phyloP scores from a whole-genome alignment of 768 basidiomycete genomes.

The Xerocomellus chrysenteron region DNA sequence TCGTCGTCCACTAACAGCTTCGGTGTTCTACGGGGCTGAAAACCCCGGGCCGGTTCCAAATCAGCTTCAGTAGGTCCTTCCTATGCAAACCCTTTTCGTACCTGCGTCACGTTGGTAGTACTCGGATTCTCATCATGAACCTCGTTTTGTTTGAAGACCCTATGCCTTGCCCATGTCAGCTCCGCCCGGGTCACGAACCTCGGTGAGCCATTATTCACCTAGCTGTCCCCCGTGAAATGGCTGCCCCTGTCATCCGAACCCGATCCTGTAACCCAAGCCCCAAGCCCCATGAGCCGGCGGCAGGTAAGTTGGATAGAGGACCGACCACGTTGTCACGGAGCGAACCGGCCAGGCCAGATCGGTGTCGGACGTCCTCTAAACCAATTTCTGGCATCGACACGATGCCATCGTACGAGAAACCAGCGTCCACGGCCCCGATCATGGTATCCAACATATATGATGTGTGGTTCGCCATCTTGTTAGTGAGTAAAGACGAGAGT shows the following conservation, averaged over 20 bases:
- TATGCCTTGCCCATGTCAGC: not conserved
- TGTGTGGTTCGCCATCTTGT: not conserved
- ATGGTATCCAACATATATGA: not conserved
- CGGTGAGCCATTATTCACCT: not conserved
- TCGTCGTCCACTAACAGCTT: not conserved
- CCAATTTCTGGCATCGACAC: not conserved
- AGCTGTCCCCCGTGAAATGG: not conserved
- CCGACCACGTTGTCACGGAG: not conserved
- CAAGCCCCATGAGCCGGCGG: not conserved
- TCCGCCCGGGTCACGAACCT: not conserved
- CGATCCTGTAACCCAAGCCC: not conserved
- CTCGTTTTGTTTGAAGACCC: not conserved
- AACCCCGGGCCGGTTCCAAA: not conserved
- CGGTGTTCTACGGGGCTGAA: not conserved
- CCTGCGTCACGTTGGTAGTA: not conserved
- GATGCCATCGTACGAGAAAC: conserved; percentile 4
- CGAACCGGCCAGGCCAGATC: not conserved
- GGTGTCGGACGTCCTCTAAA: not conserved
- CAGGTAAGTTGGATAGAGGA: not conserved
- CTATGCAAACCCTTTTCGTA: not conserved
- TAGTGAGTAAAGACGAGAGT: not conserved
- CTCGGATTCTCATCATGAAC: not conserved
- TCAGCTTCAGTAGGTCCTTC: not conserved
- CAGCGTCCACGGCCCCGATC: not conserved
- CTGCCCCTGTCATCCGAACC: not conserved